Evolutionary conservation across 176 grass and related monocot genomes (phyloP), one percentile per base, ranked within the genome.

Genomic region (Cenchrus purpureus): DNA sequence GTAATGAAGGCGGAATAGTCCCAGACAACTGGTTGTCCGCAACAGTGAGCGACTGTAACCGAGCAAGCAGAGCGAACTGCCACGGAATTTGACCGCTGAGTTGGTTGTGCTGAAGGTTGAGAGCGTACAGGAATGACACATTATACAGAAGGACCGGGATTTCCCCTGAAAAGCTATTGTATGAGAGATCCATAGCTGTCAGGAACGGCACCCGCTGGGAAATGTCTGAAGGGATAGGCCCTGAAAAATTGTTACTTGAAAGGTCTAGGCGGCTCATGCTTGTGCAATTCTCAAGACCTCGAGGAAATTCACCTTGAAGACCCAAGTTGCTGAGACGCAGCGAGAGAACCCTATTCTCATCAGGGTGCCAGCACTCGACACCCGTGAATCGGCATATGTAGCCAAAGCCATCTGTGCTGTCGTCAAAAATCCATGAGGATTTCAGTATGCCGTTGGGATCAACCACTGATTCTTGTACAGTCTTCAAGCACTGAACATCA

Each of bases 271-370:
- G 0, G 51, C 12, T 53, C 51, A 45, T 45, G 44, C 4, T 86
- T 8, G 1, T 12, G 44, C 93, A 95, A 5, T 76, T 14, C 50
- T 90, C 3, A 17, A 95, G 85, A 53, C 85, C 90, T 0, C 0
- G 22, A 58, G 90, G 90, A 64, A 92, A 95, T 9, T 40, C 8
- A 4, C 92, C 92, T 74, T 85, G 3, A 66, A 95, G 87, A 13
- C 87, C 90, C 17, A 57, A 57, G 55, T 57, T 57, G 55, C 55
- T 17, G 55, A 57, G 55, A 20, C 10, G 15, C 17, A 57, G 6
- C 55, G 17, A 1, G 55, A 19, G 17, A 57, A 52, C 50, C 2
- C 10, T 56, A 5, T 13, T 56, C 15, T 61, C 20, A 3, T 61
- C 1, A 10, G 58, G 40, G 48, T 81, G 17, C 92, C 92, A 90